Conservation (phyloP, 1,284 basidiomycete genomes). For the Pseudozyma hubeiensis region DNA sequence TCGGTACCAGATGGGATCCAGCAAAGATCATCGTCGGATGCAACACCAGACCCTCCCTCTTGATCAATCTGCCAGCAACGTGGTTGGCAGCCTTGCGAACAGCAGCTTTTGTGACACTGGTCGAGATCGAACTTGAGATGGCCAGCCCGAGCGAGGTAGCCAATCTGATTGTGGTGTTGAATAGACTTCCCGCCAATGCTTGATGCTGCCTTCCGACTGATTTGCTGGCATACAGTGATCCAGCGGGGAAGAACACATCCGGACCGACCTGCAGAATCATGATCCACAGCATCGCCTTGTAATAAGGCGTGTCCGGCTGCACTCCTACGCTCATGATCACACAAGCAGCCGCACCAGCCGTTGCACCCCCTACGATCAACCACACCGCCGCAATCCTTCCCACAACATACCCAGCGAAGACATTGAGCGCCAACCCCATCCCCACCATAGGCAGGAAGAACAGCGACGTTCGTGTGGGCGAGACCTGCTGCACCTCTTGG, state of each 20-base stretch:
- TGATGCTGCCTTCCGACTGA: conserved; percentile 50
- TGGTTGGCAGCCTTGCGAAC: conserved; percentile 12
- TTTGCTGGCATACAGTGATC: conserved; percentile 49
- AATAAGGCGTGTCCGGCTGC: conserved; percentile 75
- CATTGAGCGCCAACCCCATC: conserved; percentile 64
- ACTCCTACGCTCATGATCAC: conserved; percentile 78
- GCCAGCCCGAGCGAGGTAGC: conserved; percentile 63
- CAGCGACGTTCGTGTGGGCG: conserved; percentile 78
- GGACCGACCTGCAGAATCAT: conserved; percentile 72
- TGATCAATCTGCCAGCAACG: conserved; percentile 6
- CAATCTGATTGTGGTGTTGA: conserved; percentile 59
- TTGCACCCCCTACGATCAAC: conserved; percentile 59
- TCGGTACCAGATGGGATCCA: conserved; percentile 4
- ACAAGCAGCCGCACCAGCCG: conserved; percentile 75
- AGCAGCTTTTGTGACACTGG: conserved; percentile 41
- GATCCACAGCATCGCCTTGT: conserved; percentile 83
- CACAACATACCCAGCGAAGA: conserved; percentile 56
- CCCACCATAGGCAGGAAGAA: conserved; percentile 79
- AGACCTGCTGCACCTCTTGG: conserved; percentile 69
- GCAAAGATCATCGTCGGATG: conserved; percentile 30
- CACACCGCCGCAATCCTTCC: conserved; percentile 57
- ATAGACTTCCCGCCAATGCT: conserved; percentile 60
- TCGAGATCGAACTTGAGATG: conserved; percentile 56
- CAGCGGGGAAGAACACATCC: conserved; percentile 57
- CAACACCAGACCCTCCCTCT: conserved; percentile 4